These are phyloP conservation scores for Vishniacozyma victoriae DNA, from an alignment of 768 basidiomycete genomes.

Conservation along the genomic window DNA sequence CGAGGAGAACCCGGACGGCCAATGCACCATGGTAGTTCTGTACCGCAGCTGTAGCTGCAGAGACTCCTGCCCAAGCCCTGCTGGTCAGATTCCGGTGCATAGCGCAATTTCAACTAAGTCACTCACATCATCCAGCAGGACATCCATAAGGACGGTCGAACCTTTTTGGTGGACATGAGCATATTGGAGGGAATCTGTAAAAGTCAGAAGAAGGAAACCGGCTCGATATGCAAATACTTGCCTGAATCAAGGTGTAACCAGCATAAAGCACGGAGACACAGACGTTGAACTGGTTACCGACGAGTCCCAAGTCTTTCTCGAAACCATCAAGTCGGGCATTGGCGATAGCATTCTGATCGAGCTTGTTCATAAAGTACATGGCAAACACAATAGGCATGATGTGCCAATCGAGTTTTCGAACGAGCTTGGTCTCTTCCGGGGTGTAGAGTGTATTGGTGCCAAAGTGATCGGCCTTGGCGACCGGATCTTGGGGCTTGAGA, in stretches of 20 bases:
- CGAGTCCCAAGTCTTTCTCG: slow-evolving; percentile 34
- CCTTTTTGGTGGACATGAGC: slow-evolving; percentile 20
- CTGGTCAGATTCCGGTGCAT: neutral
- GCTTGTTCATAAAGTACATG: slow-evolving; percentile 18
- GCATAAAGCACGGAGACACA: slow-evolving; percentile 42
- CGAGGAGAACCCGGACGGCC: slow-evolving; percentile 61
- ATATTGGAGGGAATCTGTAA: slow-evolving; percentile 37
- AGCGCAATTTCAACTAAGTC: too few relatives aligned
- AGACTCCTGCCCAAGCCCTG: slow-evolving; percentile 44
- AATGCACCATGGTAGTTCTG: slow-evolving; percentile 50
- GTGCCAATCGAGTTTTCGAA: slow-evolving; percentile 12
- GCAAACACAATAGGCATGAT: slow-evolving; percentile 7
- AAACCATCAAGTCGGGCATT: slow-evolving; percentile 35
- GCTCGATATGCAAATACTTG: neutral
- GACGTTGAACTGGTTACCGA: slow-evolving; percentile 28
- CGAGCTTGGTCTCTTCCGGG: slow-evolving; percentile 1
- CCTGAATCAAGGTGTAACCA: slow-evolving; percentile 16
- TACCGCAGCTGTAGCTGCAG: slow-evolving; percentile 50
- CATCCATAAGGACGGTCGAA: slow-evolving; percentile 15
- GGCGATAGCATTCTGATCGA: slow-evolving; percentile 27
- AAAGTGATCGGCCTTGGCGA: slow-evolving; percentile 3
- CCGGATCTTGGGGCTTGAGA: neutral
- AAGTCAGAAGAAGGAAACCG: neutral
- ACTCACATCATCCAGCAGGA: slow-evolving; percentile 18
- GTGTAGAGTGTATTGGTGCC: slow-evolving; percentile 1